These are phyloP conservation scores for Neopestalotiopsis sp. DNA, from an alignment of 2,329 filamentous ascomycete genomes.

Conservation along the genomic window DNA sequence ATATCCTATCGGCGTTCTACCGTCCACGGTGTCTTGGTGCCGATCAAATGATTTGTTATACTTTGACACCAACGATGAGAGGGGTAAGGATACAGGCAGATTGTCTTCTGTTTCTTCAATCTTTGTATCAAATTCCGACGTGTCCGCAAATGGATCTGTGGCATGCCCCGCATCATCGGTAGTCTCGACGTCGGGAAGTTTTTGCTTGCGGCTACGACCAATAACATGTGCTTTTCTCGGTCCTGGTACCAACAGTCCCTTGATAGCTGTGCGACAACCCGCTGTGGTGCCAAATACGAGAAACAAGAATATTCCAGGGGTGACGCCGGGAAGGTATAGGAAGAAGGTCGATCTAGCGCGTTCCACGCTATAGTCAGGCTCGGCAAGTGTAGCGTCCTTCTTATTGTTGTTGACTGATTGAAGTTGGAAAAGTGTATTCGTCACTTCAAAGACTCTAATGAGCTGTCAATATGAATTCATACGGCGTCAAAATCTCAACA, in stretches of 20 bases:
- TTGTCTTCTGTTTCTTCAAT: background rate
- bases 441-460: constrained; percentile 31
- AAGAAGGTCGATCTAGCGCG: constrained; percentile 24
- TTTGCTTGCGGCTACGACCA: background rate
- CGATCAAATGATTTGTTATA: constrained; percentile 17
- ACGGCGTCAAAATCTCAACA: background rate
- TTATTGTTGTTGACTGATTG: constrained; percentile 28
- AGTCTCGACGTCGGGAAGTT: background rate
- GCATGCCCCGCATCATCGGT: background rate
- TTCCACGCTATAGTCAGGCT: constrained; percentile 23
- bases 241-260: constrained; percentile 20
- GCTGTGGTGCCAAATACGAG: constrained; percentile 27
- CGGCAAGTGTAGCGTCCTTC: constrained; percentile 17
- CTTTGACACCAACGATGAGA: constrained; percentile 11
- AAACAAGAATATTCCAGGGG: constrained; percentile 26
- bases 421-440: constrained; percentile 33
- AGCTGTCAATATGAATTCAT: background rate
- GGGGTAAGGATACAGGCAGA: background rate
- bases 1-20: background rate
- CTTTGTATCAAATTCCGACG: background rate
- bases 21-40: background rate
- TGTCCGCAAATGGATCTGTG: constrained; percentile 3
- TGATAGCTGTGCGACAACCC: constrained; percentile 23
- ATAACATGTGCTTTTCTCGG: background rate
- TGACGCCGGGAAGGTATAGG: constrained; percentile 25